Conservation (phyloP, 306 rosid species). For the Pyrus betulifolia region DNA sequence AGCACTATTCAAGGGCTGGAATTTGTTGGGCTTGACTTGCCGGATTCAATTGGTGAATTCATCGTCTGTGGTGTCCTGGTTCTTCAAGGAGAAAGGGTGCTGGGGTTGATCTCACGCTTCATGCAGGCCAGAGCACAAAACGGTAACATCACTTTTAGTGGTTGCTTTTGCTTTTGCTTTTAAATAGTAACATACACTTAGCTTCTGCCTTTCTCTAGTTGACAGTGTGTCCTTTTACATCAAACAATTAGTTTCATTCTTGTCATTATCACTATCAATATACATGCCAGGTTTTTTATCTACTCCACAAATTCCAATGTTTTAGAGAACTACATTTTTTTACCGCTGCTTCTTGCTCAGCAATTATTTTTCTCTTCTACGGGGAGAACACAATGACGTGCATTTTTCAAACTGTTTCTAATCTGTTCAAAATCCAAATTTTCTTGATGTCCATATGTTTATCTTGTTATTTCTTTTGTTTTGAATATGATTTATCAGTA, state of each 20-base stretch:
- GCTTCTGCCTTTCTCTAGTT: neutral
- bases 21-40: conserved; percentile 93
- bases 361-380: neutral
- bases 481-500: neutral
- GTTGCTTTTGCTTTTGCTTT: neutral
- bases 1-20: conserved; percentile 79
- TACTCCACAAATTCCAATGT: neutral
- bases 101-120: conserved; percentile 79
- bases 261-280: neutral
- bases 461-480: conserved; percentile 14
- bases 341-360: neutral
- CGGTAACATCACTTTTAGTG: conserved; percentile 37
- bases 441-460: neutral
- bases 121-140: conserved; percentile 80
- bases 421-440: neutral
- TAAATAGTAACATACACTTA: neutral
- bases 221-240: neutral
- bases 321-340: neutral
- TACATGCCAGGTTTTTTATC: neutral
- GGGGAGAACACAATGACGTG: neutral
- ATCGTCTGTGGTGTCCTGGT: conserved; percentile 73
- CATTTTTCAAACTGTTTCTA: neutral
- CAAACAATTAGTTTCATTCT: neutral
- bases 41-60: conserved; percentile 89
- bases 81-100: conserved; percentile 80